Base-by-base conservation (phyloP, 768 basidiomycete species). In the Pleurotus salmoneostramineus region DNA sequence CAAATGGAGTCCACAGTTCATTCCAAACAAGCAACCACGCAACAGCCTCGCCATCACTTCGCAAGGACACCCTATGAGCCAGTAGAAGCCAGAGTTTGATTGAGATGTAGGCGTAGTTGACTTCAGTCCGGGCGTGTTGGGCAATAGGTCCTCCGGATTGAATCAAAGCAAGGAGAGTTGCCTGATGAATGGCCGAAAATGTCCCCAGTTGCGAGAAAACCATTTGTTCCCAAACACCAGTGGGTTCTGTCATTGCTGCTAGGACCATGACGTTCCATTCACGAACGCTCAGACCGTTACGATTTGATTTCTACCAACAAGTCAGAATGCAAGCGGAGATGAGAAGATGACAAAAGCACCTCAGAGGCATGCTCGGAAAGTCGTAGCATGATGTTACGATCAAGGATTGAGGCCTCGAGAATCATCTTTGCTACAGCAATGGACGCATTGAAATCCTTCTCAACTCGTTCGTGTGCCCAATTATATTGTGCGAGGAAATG, bases 1-100 rank as follows among this genome's bases (percentile, higher is more conserved):
- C 85, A 56, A 88, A 89, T 1, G 85, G 78, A 1, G 87, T 82
- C 89, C 88, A 92, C 6, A 92, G 67, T 63, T 89, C 85, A 63
- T 88, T 89, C 89, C 89, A 92, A 7, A 90, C 76, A 43, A 68
- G 71, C 42, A 74, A 68, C 17, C 77, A 66, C 14, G 71, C 59
- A 34, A 61, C 62, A 56, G 74, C 15, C 6, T 73, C n/a, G 66
- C 69, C 12, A 59, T 65, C 21, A 71, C 62, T 15, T 63, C 67
- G 15, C 48, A 58, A 58, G 2, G 72, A 71, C 43, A 69, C 64
- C 60, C 70, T 79, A 54, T 76, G 73, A 1, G 80, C 82, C 10
- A 89, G 69, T 58, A 89, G 69, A 6, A 91, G 65, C 89, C 89
- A 91, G 1, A 89, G 69, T 64, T 88, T 89, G 64, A 89, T 79